A percentile compares a stretch with the other conserved stretches of the same genome.
Evolutionary conservation across 768 basidiomycete species (phyloP).

Genomic region (Rhodotorula toruloides): DNA sequence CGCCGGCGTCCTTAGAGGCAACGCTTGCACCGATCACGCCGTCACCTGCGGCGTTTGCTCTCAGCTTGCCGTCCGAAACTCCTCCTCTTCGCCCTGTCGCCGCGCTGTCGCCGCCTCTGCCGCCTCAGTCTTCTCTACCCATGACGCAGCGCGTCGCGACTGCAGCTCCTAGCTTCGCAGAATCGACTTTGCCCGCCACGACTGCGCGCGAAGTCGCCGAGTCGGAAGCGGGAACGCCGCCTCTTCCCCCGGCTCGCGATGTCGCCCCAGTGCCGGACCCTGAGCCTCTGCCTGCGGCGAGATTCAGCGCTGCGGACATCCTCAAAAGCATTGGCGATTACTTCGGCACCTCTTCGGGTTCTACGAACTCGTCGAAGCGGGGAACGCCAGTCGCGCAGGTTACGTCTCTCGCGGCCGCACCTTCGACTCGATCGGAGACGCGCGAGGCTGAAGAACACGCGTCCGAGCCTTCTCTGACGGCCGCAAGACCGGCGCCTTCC

Average conservation of each 20-base stretch:
- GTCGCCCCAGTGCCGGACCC: neutral
- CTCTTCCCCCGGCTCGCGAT: slow-evolving; percentile 12
- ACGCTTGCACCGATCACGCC: neutral
- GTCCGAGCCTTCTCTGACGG: too few relatives aligned
- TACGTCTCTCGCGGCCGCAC: neutral
- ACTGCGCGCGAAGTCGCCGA: neutral
- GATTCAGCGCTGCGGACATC: slow-evolving; percentile 36
- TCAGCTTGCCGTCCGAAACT: neutral
- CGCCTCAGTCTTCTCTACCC: neutral
- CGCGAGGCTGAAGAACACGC: too few relatives aligned
- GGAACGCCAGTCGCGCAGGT: neutral
- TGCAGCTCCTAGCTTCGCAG: neutral
- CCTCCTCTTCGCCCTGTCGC: neutral
- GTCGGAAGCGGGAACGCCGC: slow-evolving; percentile 30
- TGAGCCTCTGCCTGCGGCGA: neutral
- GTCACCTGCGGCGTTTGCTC: neutral
- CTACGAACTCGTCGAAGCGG: neutral
- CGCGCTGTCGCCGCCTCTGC: neutral
- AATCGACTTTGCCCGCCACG: neutral
- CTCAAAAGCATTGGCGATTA: slow-evolving; percentile 38
- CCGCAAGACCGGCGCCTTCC: too few relatives aligned
- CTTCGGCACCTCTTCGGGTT: slow-evolving; percentile 11
- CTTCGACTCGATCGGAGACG: neutral
- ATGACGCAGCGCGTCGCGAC: neutral
- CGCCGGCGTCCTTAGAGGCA: neutral